Evolutionary conservation across 2,329 filamentous ascomycete species (phyloP), one percentile per base, ranked within the genome.

Genomic region (Talaromyces atroroseus): DNA sequence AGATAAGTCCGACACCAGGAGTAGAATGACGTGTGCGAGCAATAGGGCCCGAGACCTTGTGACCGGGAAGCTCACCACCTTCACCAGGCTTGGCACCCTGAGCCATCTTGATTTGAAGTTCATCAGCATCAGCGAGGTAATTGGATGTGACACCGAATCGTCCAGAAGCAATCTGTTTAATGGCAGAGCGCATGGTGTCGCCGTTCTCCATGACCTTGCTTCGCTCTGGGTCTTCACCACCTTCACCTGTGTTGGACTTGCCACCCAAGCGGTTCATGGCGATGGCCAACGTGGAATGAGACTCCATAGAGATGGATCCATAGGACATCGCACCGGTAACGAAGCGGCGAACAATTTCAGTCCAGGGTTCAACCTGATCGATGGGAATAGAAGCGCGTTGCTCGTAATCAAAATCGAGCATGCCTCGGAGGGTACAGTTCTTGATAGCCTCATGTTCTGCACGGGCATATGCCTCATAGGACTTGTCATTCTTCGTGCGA

Each of bases 61-160:
- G 91, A 42, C 92, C 92, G 50, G 92, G 92, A 68, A 97, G 84
- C 75, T 97, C 92, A 82, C 92, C 92, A 79, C 92, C 92, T 75
- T 97, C 92, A 75, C 92, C 92, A 56, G 92, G 92, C 82, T 97
- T 97, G 61, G 92, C 92, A 71, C 92, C 92, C 76, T 97, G 92
- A 10, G 92, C 92, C 92, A 97, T 97, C 83, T 97, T 97, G 78
- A 97, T 97, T 74, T 97, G 92, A 47, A 97, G 80, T 76, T 97
- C 92, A 68, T 97, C 92, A 18, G 92, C 90, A 72, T 97, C 92
- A 50, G 92, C 90, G 16, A 97, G 84, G 71, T 96, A 97, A 70
- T 90, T 89, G 58, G 90, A 94, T 1, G 92, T 97, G 60, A 96
- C 92, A 80, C 92, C 92, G 68, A 97, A 97, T 68, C 92, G 89